Evolutionary conservation across 106 monocot species (phyloP).

Genomic region (Gastrodia elata): DNA sequence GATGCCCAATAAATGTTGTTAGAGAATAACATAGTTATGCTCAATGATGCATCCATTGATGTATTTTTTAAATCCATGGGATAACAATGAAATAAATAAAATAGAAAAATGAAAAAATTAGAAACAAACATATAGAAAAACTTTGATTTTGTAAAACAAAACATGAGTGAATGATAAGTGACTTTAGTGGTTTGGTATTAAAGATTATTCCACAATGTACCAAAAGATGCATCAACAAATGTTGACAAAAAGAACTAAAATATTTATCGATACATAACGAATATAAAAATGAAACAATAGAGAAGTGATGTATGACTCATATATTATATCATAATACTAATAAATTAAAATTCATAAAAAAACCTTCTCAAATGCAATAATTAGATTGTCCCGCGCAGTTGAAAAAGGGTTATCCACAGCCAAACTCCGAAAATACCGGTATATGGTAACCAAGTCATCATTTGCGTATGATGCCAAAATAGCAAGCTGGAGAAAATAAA

Average conservation of each 20-base stretch:
- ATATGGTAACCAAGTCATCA: slow-evolving; percentile 61
- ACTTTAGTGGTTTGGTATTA: too few species aligned
- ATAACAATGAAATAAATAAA: too few species aligned
- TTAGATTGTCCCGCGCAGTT: slow-evolving; percentile 92
- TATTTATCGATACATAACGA: not conserved
- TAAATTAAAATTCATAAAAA: not conserved
- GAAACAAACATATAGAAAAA: too few species aligned
- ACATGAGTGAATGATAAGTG: too few species aligned
- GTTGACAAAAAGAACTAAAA: not conserved
- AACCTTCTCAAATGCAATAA: slow-evolving; percentile 96
- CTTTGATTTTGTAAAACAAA: too few species aligned
- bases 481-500: slow-evolving; percentile 54
- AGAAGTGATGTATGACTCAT: too few species aligned
- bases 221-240: not conserved
- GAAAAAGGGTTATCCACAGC: slow-evolving; percentile 76
- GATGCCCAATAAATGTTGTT: too few species aligned
- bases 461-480: slow-evolving; percentile 80
- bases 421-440: slow-evolving; percentile 92
- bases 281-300: not conserved
- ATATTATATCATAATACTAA: not conserved
- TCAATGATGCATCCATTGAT: too few species aligned
- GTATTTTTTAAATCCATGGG: too few species aligned
- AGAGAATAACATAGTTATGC: too few species aligned
- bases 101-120: too few species aligned
- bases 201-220: not conserved